These are phyloP conservation scores for Apiotrichum laibachii DNA, from an alignment of 1,284 basidiomycete genomes.

Conservation along the genomic window DNA sequence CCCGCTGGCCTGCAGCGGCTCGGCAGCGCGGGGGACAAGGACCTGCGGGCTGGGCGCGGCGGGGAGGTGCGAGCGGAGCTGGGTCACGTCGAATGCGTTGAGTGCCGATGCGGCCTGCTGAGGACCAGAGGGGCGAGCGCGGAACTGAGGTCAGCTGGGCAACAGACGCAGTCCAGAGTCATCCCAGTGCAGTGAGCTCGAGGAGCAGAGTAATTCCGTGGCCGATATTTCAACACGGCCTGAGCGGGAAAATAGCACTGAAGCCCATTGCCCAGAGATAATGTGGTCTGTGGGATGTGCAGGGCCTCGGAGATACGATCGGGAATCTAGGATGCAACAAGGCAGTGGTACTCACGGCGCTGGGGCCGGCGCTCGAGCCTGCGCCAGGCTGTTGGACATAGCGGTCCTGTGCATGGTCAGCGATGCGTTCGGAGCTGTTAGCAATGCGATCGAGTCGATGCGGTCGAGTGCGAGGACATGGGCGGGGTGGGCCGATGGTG, in stretches of 20 bases:
- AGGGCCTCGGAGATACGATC: neutral
- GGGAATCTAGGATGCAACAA: neutral
- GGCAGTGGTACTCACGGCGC: conserved; percentile 10
- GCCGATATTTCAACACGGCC: neutral
- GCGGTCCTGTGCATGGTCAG: conserved; percentile 16
- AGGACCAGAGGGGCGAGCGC: conserved; percentile 6
- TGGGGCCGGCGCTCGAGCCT: conserved; percentile 15
- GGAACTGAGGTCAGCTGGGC: conserved; percentile 10
- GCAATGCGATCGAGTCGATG: neutral
- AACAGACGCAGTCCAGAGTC: too few species aligned
- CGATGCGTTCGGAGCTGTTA: neutral
- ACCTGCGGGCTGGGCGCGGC: conserved; percentile 4
- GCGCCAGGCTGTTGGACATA: conserved; percentile 10
- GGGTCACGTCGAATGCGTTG: conserved; percentile 39
- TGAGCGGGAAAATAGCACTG: neutral
- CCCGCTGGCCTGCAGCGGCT: neutral
- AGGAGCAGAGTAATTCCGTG: neutral
- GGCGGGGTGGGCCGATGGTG: too few species aligned
- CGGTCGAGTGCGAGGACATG: too few species aligned
- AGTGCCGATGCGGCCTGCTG: conserved; percentile 5
- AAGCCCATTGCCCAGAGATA: neutral
- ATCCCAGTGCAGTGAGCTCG: neutral
- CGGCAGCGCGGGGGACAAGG: neutral
- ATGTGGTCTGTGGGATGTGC: neutral
- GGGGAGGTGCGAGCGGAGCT: conserved; percentile 38